Evolutionary conservation across 2,329 filamentous ascomycete genomes (phyloP), one percentile per base, ranked within the genome.

Genomic region (Pseudophaeomoniella oleicola): DNA sequence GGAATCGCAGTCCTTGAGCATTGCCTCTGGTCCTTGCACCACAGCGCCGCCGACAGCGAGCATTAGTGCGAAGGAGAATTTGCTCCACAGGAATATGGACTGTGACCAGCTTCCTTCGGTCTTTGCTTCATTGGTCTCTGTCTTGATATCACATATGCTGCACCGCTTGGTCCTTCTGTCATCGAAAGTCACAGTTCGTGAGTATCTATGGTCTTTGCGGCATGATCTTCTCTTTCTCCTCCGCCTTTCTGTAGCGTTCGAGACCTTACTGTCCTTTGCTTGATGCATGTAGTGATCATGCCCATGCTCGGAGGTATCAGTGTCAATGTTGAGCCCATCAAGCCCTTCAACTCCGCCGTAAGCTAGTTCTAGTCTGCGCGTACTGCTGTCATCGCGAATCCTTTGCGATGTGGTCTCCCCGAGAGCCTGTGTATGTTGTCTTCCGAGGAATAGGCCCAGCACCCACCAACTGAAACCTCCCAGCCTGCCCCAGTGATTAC

Each of bases 21-120:
- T 49, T 35, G 49, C 53, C 12, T 50, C 61, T 12, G 64, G 64
- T 2, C 64, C 64, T 36, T 65, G 53, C 35, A 55, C 59, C 31
- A 68, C 54, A 5, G 64, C 64, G 3, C 63, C 53, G n/a, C 63
- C 63, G 31, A 68, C 54, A 10, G 64, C 64, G 39, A 67, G 52
- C 30, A 63, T 58, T 31, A 68, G 50, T 11, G 62, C 62, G 35
- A 66, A 47, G 6, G 58, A 63, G 44, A 68, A 66, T 41, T 60
- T 63, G 22, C 64, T 49, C 64, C 64, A 68, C 27, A 66, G 46
- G 39, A 51, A 53, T 5, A 63, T 50, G 22, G 49, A 54, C 14
- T 39, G 37, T 10, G 39, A 39, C 47, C 46, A 48, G 18, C 44
- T 38, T 16, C 30, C 19, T 22, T 37, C 37, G n/a, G 22, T 9